Base-by-base conservation (phyloP, 2,329 filamentous ascomycete genomes). In the Pezicula radicicola region DNA sequence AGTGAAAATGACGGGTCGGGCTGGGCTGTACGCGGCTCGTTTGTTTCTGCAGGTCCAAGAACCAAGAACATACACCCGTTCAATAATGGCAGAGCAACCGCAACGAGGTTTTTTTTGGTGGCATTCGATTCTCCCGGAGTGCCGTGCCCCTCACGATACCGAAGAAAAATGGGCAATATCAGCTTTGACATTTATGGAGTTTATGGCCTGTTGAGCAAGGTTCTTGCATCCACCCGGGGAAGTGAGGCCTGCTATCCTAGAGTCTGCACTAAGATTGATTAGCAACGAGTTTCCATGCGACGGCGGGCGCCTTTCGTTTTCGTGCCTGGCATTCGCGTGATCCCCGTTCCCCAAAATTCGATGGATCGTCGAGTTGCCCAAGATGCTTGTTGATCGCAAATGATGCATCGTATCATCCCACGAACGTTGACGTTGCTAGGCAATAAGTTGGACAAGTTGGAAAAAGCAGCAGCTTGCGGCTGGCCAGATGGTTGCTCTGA, bases 291-390 rank as follows among this genome's bases (percentile, higher is more conserved):
- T 52, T 41, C 47, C 52, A 54, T 54, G 53, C 47, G 48, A 50
- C 49, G 44, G 43, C 54, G 48, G 48, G 47, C 40, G 25, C n/a
- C 39, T 40, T 30, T 43, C 45, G 39, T 41, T 45, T 42, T 49
- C 45, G 59, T 61, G 49, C 57, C 57, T 61, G 53, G 52, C 54
- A 57, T 56, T 51, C 50, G 50, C 52, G 15, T 52, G 33, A 33
- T 33, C 30, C 30, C 30, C 21, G 16, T 33, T 42, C 37, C 50
- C 49, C 41, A 25, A 49, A 40, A 35, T 45, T 51, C 37, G 46
- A 50, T 48, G 50, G 49, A 44, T 50, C 47, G 47, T 44, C 41
- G 6, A 36, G 35, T 39, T 27, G 44, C 25, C 28, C 30, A 44
- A 45, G 47, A 43, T 43, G 40, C 18, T 13, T 18, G 40, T 8